phyloP scores from a whole-genome alignment of 176 grass and related monocot species.

The Miscanthus lutarioriparius region DNA sequence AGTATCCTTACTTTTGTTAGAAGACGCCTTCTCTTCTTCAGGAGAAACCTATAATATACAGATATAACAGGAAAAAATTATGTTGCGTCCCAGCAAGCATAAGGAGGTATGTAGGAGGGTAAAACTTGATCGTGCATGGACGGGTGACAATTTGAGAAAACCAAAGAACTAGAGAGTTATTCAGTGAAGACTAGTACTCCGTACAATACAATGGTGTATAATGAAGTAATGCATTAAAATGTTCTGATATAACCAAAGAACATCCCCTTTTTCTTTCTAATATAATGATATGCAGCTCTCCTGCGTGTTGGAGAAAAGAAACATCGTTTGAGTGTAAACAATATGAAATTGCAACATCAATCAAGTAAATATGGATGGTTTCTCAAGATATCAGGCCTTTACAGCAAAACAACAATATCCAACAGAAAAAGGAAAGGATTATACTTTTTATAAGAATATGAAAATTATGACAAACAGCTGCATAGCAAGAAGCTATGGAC shows the following conservation, averaged over 20 bases:
- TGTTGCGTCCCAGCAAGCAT: conserved; percentile 14
- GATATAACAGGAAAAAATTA: conserved; percentile 25
- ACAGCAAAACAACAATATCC: not conserved
- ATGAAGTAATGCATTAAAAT: not conserved
- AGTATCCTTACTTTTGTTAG: conserved; percentile 53
- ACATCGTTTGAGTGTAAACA: not conserved
- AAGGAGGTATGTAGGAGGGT: not conserved
- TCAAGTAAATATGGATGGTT: not conserved
- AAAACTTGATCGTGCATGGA: not conserved
- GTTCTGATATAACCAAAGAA: not conserved
- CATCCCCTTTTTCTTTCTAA: not conserved
- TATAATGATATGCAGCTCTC: not conserved
- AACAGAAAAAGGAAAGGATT: not conserved
- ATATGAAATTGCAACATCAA: not conserved
- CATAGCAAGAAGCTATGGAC: not conserved
- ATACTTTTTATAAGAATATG: not conserved
- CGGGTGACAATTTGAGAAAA: not conserved
- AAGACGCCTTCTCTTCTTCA: conserved; percentile 73
- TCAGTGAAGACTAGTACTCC: not conserved
- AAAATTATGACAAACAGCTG: not conserved
- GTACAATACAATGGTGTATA: not conserved
- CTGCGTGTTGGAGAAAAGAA: not conserved
- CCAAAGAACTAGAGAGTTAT: not conserved
- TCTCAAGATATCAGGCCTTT: not conserved
- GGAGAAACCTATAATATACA: conserved; percentile 58